A percentile compares a stretch with the other conserved stretches of the same genome.
Conservation (phyloP, 352 stramenopile genomes). For the Pythium coloratum region DNA sequence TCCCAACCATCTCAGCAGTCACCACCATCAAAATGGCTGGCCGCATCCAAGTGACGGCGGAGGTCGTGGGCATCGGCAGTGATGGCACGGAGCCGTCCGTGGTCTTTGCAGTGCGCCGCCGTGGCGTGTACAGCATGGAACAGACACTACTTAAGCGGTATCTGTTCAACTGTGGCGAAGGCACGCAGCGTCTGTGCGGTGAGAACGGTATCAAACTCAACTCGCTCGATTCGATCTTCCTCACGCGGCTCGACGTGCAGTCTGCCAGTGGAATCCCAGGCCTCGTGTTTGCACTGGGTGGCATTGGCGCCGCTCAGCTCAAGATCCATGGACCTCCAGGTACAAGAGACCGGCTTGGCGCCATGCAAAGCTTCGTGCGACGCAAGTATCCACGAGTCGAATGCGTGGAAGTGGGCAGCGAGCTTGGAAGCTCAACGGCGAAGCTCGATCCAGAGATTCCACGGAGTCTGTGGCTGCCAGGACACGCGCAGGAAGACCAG, state of each 20-base stretch:
- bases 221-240: slow-evolving; percentile 65
- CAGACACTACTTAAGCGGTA: slow-evolving; percentile 60
- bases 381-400: slow-evolving; percentile 64
- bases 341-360: slow-evolving; percentile 36
- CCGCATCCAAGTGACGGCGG: slow-evolving; percentile 42
- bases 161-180: slow-evolving; percentile 74
- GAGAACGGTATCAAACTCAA: slow-evolving; percentile 74
- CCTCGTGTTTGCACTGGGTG: slow-evolving; percentile 62
- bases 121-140: slow-evolving; percentile 64
- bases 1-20: not conserved
- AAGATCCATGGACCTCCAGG: slow-evolving; percentile 49
- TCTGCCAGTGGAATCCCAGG: slow-evolving; percentile 68
- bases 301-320: slow-evolving; percentile 45
- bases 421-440: no score
- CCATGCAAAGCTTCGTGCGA: slow-evolving; percentile 68
- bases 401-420: slow-evolving; percentile 39
- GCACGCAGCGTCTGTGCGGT: slow-evolving; percentile 62
- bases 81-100: slow-evolving; percentile 73
- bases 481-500: slow-evolving; percentile 3
- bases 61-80: slow-evolving; percentile 60
- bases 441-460: slow-evolving; percentile 20
- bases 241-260: slow-evolving; percentile 69
- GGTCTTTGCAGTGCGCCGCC: slow-evolving; percentile 63
- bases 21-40: slow-evolving; percentile 4
- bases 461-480: not conserved